These are phyloP conservation scores for Saccharomycopsis capsularis DNA, from an alignment of 805 yeast species.

Conservation along the genomic window DNA sequence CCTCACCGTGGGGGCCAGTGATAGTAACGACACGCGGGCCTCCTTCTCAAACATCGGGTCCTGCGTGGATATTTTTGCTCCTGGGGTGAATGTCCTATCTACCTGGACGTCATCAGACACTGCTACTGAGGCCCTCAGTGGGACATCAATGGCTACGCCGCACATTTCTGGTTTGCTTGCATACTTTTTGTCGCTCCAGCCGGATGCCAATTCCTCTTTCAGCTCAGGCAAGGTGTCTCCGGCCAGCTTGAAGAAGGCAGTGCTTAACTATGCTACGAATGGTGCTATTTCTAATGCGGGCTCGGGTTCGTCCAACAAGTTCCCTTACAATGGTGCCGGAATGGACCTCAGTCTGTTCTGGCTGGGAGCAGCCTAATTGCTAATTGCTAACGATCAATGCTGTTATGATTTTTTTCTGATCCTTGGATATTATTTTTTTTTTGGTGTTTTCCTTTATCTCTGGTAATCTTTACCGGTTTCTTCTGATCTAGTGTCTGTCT, in stretches of 20 bases:
- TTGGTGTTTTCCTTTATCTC: no score
- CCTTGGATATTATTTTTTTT: no score
- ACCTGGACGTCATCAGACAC: slow-evolving; percentile 69
- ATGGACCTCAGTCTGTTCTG: slow-evolving; percentile 60
- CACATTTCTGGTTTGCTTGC: slow-evolving; percentile 88
- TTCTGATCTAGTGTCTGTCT: no score
- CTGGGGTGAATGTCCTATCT: slow-evolving; percentile 84
- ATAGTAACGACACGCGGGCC: slow-evolving; percentile 82
- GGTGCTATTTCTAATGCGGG: slow-evolving; percentile 53
- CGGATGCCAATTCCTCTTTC: slow-evolving; percentile 44
- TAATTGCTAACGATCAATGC: no score
- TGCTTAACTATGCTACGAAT: slow-evolving; percentile 61
- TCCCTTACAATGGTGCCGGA: slow-evolving; percentile 79
- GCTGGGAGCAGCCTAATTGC: no score
- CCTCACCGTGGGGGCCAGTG: slow-evolving; percentile 92
- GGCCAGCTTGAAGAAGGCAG: slow-evolving; percentile 64
- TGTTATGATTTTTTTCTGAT: no score
- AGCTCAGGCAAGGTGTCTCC: slow-evolving; percentile 47
- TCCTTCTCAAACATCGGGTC: slow-evolving; percentile 90
- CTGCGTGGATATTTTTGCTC: slow-evolving; percentile 94
- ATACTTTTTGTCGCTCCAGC: slow-evolving; percentile 81
- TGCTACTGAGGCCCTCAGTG: slow-evolving; percentile 76
- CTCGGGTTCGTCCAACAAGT: slow-evolving; percentile 64
- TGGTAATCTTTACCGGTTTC: no score
- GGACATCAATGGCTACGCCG: slow-evolving; percentile 98